These are phyloP conservation scores for Ceratobasidium sp. DNA, from an alignment of 1,284 basidiomycete genomes.

Conservation along the genomic window DNA sequence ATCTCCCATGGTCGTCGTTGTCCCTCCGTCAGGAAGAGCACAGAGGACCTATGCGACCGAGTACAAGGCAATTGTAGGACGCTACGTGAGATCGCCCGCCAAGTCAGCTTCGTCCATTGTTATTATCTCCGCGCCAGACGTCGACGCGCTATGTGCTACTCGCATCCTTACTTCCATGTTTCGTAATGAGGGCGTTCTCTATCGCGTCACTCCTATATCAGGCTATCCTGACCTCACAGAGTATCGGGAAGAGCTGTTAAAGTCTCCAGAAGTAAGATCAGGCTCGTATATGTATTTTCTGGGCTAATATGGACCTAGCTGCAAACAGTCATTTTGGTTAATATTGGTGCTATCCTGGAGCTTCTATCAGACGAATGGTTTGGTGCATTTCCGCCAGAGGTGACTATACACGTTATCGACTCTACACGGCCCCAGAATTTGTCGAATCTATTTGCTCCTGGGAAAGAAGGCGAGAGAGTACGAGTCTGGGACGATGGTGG, in stretches of 20 bases:
- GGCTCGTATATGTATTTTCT: slow-evolving; percentile 16
- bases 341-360: slow-evolving; percentile 92
- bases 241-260: slow-evolving; percentile 76
- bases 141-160: slow-evolving; percentile 91
- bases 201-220: slow-evolving; percentile 92
- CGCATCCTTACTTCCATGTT: slow-evolving; percentile 92
- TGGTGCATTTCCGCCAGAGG: slow-evolving; percentile 71
- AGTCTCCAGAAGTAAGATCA: slow-evolving; percentile 75
- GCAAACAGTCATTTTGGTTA: slow-evolving; percentile 91
- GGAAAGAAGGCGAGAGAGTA: slow-evolving; percentile 77
- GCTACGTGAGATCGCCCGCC: slow-evolving; percentile 67
- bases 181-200: slow-evolving; percentile 93
- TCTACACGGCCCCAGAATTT: slow-evolving; percentile 93
- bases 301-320: slow-evolving; percentile 67
- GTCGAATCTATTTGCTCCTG: slow-evolving; percentile 86
- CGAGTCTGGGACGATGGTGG: slow-evolving; percentile 93
- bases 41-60: slow-evolving; percentile 44
- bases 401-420: slow-evolving; percentile 93
- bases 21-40: slow-evolving; percentile 38
- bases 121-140: slow-evolving; percentile 88
- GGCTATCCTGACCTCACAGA: slow-evolving; percentile 82
- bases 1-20: slow-evolving; percentile 41
- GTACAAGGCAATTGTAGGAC: slow-evolving; percentile 42
- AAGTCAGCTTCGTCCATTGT: slow-evolving; percentile 86
- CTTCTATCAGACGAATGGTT: slow-evolving; percentile 82